Percentiles rank a stretch among this genome's conserved stretches.
phyloP scores from a whole-genome alignment of 305 asterid genomes.

The Nicotiana rustica region DNA sequence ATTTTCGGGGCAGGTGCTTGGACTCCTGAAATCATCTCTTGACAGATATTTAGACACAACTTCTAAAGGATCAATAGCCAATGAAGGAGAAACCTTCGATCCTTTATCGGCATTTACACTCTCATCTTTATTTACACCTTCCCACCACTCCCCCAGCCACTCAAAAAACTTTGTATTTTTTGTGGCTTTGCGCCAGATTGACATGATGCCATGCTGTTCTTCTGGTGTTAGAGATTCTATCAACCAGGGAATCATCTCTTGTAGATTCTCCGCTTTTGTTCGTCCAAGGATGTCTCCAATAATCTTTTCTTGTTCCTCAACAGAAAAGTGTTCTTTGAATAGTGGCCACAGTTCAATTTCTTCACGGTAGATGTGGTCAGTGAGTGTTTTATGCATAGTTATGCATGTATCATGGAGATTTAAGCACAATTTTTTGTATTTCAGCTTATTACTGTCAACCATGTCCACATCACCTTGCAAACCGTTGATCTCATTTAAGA shows the following conservation, averaged over 20 bases:
- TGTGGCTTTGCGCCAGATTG: conserved; percentile 72
- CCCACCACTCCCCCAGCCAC: conserved; percentile 95
- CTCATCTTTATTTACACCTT: conserved; percentile 58
- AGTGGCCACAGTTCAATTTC: conserved; percentile 77
- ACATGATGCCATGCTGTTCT: conserved; percentile 64
- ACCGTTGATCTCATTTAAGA: conserved; percentile 57
- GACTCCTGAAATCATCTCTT: conserved; percentile 52
- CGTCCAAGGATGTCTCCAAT: conserved; percentile 80
- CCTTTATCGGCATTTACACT: conserved; percentile 50
- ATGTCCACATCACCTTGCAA: conserved; percentile 50
- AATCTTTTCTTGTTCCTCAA: conserved; percentile 77
- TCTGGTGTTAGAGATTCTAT: conserved; percentile 65
- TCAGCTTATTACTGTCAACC: conserved; percentile 42
- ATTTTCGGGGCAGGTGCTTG: conserved; percentile 38
- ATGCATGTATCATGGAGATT: conserved; percentile 71
- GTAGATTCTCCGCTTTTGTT: conserved; percentile 66
- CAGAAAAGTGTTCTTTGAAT: conserved; percentile 68
- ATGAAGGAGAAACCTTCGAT: conserved; percentile 49
- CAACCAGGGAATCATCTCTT: conserved; percentile 82
- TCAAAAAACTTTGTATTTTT: conserved; percentile 72
- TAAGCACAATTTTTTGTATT: conserved; percentile 55
- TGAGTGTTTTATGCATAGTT: conserved; percentile 69
- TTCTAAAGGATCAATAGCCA: conserved; percentile 67
- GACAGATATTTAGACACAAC: conserved; percentile 62
- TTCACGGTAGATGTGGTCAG: conserved; percentile 78